Conservation (phyloP, 129 eudicot genomes). For the Flaveria sonorensis region DNA sequence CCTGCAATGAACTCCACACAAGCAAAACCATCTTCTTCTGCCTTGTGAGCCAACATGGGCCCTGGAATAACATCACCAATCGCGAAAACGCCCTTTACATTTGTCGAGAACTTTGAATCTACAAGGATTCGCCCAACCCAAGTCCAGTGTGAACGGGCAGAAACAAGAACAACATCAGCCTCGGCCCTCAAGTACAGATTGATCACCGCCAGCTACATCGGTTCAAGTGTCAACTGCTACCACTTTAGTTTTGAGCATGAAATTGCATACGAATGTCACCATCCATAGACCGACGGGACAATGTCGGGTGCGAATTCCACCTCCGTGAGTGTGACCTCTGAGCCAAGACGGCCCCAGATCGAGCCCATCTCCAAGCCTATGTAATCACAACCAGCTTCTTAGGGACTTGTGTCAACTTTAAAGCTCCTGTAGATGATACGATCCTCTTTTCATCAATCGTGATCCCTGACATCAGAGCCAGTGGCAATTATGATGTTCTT, state of each 20-base stretch:
- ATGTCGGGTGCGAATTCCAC: constrained; percentile 28
- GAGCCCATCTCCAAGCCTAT: constrained; percentile 35
- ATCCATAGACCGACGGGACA: constrained; percentile 9
- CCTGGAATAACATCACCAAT: constrained; percentile 94
- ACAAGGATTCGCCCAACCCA: too few species aligned
- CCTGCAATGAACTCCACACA: constrained; percentile 89
- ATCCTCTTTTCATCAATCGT: constrained; percentile 29
- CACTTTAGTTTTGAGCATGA: constrained; percentile 83
- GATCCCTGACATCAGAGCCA: constrained; percentile 26
- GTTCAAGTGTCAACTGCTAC: constrained; percentile 68
- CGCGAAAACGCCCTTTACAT: constrained; percentile 71
- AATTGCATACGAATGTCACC: constrained; percentile 50
- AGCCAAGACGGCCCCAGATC: constrained; percentile 24
- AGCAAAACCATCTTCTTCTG: constrained; percentile 89
- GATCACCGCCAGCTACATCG: constrained; percentile 76
- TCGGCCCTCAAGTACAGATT: constrained; percentile 67
- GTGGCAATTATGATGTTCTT: constrained; percentile 30
- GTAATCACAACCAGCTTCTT: constrained; percentile 24
- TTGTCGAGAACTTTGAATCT: constrained; percentile 59
- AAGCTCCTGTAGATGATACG: constrained; percentile 29
- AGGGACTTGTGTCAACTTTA: constrained; percentile 18
- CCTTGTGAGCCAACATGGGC: constrained; percentile 95
- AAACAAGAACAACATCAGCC: constrained; percentile 84
- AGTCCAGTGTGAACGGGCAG: constrained; percentile 95
- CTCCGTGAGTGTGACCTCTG: constrained; percentile 25